phyloP scores from a whole-genome alignment of 495 filamentous ascomycete genomes.

The Hypoxylon rickii region DNA sequence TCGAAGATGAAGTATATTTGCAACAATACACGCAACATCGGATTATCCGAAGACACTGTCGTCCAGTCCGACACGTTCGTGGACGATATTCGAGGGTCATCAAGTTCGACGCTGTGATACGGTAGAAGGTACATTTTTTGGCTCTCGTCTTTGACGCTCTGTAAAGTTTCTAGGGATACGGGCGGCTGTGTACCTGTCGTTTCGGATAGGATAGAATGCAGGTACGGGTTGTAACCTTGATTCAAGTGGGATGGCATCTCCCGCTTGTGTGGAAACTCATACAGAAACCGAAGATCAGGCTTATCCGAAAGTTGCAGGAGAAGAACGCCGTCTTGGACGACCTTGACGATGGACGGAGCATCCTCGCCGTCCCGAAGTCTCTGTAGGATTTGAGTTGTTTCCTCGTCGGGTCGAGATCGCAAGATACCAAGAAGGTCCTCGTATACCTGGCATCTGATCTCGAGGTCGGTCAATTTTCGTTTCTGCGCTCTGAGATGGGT shows the following conservation, averaged over 20 bases:
- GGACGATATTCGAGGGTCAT: constrained; percentile 25
- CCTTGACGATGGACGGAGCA: constrained; percentile 34
- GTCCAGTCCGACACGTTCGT: constrained; percentile 29
- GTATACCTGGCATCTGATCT: constrained; percentile 28
- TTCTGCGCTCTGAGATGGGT: constrained; percentile 29
- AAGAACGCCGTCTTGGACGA: constrained; percentile 44
- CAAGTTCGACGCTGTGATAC: constrained; percentile 29
- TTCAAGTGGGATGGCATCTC: constrained; percentile 43
- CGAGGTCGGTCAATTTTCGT: constrained; percentile 27
- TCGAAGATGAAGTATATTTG: constrained; percentile 33
- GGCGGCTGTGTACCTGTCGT: constrained; percentile 21
- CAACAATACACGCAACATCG: constrained; percentile 24
- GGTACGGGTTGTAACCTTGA: constrained; percentile 38
- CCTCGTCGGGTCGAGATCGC: constrained; percentile 25
- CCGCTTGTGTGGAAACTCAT: constrained; percentile 45
- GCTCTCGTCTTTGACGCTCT: constrained; percentile 5
- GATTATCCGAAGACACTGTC: constrained; percentile 22
- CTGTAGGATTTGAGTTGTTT: constrained; percentile 13
- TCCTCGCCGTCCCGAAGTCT: constrained; percentile 24
- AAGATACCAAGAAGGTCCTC: constrained; percentile 22
- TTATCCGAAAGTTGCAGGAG: constrained; percentile 41
- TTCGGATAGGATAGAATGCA: constrained; percentile 30
- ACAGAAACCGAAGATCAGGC: constrained; percentile 44
- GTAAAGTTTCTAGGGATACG: neutral
- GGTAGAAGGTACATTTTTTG: constrained; percentile 27